Evolutionary conservation across 805 yeast species (phyloP).

Genomic region (Monosporozyma aerobia): DNA sequence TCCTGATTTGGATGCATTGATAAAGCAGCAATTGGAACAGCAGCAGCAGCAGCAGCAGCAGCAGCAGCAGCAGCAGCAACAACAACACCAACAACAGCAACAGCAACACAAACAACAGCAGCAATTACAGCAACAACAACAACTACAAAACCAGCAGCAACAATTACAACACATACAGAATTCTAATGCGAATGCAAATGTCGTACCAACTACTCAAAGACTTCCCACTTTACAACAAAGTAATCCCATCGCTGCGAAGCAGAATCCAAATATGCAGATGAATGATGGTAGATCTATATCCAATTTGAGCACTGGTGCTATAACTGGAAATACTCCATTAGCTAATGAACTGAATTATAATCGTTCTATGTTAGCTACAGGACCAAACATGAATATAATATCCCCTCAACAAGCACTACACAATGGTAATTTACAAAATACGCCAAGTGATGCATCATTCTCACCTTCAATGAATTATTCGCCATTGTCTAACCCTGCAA

Average conservation of each 20-base stretch:
- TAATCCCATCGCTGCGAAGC: background rate
- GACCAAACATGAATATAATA: background rate
- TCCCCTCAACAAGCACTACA: background rate
- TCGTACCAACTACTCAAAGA: background rate
- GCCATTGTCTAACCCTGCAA: background rate
- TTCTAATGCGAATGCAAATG: background rate
- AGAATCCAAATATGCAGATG: background rate
- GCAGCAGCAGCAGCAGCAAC: background rate
- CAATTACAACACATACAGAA: background rate
- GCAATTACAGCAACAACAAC: background rate
- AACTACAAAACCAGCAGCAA: constrained; percentile 1
- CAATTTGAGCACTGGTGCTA: background rate
- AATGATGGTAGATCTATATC: background rate
- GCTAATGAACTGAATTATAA: background rate
- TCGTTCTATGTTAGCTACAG: background rate
- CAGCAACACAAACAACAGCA: background rate
- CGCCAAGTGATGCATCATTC: background rate
- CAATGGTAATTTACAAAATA: background rate
- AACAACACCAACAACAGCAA: background rate
- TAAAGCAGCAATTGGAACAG: background rate
- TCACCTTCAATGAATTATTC: background rate
- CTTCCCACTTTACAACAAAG: background rate
- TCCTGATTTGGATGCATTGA: background rate
- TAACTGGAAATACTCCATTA: background rate
- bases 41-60: background rate